phyloP scores from a whole-genome alignment of 805 yeast species.

The Kodamaea fukazawae region DNA sequence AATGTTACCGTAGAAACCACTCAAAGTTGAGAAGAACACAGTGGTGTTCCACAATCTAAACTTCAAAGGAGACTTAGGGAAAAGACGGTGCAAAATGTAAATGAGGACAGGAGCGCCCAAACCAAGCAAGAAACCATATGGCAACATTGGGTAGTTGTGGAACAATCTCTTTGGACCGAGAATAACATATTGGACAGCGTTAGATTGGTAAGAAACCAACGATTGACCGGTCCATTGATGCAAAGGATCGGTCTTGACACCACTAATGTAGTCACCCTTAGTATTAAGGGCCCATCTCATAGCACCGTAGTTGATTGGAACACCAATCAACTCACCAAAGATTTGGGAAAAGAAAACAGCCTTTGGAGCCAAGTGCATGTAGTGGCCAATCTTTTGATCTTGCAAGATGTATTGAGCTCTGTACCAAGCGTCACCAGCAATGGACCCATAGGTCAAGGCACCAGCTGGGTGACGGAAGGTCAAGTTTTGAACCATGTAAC shows the following conservation, averaged over 20 bases:
- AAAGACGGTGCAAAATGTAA: conserved; percentile 15
- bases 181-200: conserved; percentile 24
- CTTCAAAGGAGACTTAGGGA: conserved; percentile 16
- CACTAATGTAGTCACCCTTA: conserved; percentile 20
- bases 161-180: conserved; percentile 23
- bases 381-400: conserved; percentile 23
- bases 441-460: conserved; percentile 22
- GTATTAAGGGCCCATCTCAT: conserved; percentile 23
- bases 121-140: conserved; percentile 23
- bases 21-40: conserved; percentile 23
- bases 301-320: conserved; percentile 23
- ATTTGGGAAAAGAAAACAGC: conserved; percentile 23
- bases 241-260: conserved; percentile 20
- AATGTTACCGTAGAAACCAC: conserved; percentile 23
- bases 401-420: conserved; percentile 24
- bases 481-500: conserved; percentile 16
- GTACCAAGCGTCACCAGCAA: conserved; percentile 28
- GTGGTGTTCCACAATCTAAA: conserved; percentile 26
- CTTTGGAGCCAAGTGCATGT: conserved; percentile 24
- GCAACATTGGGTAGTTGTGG: conserved; percentile 20
- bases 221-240: conserved; percentile 27
- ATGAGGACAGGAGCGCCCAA: conserved; percentile 18
- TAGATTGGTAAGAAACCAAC: conserved; percentile 20
- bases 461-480: conserved; percentile 21
- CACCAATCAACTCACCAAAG: conserved; percentile 24